Conservation (phyloP, 2,329 filamentous ascomycete genomes). For the Exophiala alcalophila region DNA sequence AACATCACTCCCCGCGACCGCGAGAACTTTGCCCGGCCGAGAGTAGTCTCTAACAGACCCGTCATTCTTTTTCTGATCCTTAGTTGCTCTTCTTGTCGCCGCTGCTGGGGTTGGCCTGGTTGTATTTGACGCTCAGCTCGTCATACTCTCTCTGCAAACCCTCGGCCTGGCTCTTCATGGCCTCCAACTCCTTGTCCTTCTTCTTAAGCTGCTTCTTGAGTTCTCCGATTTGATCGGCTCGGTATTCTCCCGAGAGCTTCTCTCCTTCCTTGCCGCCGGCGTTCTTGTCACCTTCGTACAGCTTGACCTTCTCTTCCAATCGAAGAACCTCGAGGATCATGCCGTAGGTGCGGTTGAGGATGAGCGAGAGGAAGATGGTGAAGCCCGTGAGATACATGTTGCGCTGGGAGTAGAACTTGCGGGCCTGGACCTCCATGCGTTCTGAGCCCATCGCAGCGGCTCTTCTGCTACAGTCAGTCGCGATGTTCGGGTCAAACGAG, state of each 20-base stretch:
- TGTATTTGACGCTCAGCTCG: constrained; percentile 78
- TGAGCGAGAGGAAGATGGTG: constrained; percentile 96
- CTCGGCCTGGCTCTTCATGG: constrained; percentile 87
- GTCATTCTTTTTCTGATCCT: constrained; percentile 12
- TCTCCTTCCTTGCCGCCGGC: constrained; percentile 64
- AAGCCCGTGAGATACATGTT: constrained; percentile 99
- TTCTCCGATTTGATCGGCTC: constrained; percentile 72
- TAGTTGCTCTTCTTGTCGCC: constrained; percentile 57
- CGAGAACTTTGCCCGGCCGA: neutral
- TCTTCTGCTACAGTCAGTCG: constrained; percentile 39
- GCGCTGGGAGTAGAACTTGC: constrained; percentile 99
- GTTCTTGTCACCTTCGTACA: constrained; percentile 66
- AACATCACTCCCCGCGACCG: neutral
- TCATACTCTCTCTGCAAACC: constrained; percentile 82
- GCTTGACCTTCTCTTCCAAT: constrained; percentile 87
- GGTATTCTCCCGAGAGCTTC: constrained; percentile 69
- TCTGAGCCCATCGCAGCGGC: constrained; percentile 79
- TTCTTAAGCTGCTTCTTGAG: constrained; percentile 66
- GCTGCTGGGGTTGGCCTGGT: constrained; percentile 45
- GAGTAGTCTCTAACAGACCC: neutral
- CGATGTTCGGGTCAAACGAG: constrained; percentile 4
- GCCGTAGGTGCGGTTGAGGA: constrained; percentile 95
- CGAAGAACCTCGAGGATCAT: constrained; percentile 92
- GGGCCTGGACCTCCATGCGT: constrained; percentile 95
- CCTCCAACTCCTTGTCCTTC: constrained; percentile 80